Evolutionary conservation across 768 basidiomycete genomes (phyloP), one percentile per base, ranked within the genome.

Genomic region (Boletus pseudo-olivaceus): DNA sequence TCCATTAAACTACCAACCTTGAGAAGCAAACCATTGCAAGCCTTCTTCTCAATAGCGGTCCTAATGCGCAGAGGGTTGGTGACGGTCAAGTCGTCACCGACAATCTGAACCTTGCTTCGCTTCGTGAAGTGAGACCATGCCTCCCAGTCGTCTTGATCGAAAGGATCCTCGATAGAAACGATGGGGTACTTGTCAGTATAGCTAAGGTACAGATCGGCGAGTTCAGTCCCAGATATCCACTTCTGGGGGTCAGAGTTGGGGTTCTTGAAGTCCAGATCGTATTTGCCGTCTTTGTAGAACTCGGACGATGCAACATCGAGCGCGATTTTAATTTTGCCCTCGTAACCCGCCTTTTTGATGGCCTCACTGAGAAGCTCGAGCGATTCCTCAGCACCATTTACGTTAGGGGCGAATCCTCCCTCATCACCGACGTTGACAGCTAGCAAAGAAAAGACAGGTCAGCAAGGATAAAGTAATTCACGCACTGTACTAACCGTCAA

Each of bases 241-340:
- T 98, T 96, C 76, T 85, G 87, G 41, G 90, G 83, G 77, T 99
- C 96, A 48, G 95, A 97, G 80, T 99, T 97, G 73, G 96, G 91
- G 84, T 98, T 98, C 84, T 99, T 94, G 83, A 93, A 94, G 80
- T 98, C 94, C 58, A 98, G 77, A 69, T 98, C 96, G 75, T 99
- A 99, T 78, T 98, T 98, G 65, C 95, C 96, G 6, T 98, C 94
- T 85, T 97, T 98, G 87, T 93, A 99, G 82, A 99, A 99, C 75
- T 99, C 97, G 73, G 96, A 98, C 2, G 95, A 97, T 52, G 97
- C 97, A 61, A 97, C 95, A 67, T 97, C 96, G 61, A 99, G 90
- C 55, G 90, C 96, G 72, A 99, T 98, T 76, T 98, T 91, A 77
- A 99, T 87, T 79, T 97, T 97, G 69, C 93, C 97, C 72, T 96